These are phyloP conservation scores for Ustilago vetiveriae DNA, from an alignment of 1,284 basidiomycete species.

Conservation along the genomic window DNA sequence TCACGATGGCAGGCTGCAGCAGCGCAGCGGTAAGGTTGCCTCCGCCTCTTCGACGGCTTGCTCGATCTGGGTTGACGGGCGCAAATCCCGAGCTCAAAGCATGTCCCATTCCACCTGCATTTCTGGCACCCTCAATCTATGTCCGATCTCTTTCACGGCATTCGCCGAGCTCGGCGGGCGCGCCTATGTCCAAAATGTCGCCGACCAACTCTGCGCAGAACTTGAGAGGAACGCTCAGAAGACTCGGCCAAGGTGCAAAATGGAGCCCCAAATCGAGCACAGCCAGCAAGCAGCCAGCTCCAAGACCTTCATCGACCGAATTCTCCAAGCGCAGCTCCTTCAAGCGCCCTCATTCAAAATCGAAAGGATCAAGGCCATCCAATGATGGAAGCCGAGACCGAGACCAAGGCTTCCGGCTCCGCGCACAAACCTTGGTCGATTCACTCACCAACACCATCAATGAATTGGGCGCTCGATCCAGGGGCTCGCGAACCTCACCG, in stretches of 20 bases:
- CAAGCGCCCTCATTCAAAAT: background rate
- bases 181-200: conserved; percentile 1
- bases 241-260: conserved; percentile 13
- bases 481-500: background rate
- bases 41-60: conserved; percentile 2
- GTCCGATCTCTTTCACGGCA: conserved; percentile 10
- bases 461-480: background rate
- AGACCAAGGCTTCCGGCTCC: conserved; percentile 20
- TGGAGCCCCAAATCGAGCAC: conserved; percentile 13
- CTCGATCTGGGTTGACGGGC: background rate
- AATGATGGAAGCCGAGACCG: background rate
- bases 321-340: background rate
- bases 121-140: conserved; percentile 18
- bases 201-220: conserved; percentile 20
- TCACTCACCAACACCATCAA: background rate
- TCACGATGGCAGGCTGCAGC: conserved; percentile 11
- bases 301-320: background rate
- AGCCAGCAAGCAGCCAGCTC: background rate
- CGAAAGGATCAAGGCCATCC: background rate
- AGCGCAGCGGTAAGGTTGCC: conserved; percentile 15
- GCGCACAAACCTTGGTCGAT: conserved; percentile 13
- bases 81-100: background rate
- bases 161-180: background rate
- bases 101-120: conserved; percentile 13
- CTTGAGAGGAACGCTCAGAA: conserved; percentile 15